Evolutionary conservation across 2,329 filamentous ascomycete genomes (phyloP).

Genomic region (Alternaria brassicae): DNA sequence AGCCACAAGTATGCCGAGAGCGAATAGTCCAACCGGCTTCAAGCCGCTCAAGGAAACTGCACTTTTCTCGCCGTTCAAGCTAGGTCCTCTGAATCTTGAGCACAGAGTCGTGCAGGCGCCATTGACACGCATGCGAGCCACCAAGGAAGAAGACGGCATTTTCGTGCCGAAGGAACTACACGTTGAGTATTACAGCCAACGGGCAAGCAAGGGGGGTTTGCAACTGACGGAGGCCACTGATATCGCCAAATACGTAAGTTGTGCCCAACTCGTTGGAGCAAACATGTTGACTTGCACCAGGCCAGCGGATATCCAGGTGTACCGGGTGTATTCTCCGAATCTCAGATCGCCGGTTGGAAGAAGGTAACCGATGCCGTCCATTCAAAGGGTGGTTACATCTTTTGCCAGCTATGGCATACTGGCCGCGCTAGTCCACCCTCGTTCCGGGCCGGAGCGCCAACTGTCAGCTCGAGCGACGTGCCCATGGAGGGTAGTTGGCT

Average conservation of each 20-base stretch:
- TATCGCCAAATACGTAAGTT: slow-evolving; percentile 43
- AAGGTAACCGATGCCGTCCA: slow-evolving; percentile 61
- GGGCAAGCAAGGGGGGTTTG: slow-evolving; percentile 62
- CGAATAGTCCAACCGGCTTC: slow-evolving; percentile 39
- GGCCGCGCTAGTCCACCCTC: slow-evolving; percentile 54
- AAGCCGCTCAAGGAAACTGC: slow-evolving; percentile 42
- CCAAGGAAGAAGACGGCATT: slow-evolving; percentile 55
- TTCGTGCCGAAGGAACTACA: slow-evolving; percentile 58
- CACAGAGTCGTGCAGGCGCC: slow-evolving; percentile 52
- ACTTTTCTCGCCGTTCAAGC: slow-evolving; percentile 43
- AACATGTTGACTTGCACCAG: slow-evolving; percentile 35
- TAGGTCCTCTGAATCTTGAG: slow-evolving; percentile 45
- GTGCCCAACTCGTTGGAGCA: neutral
- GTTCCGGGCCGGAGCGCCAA: slow-evolving; percentile 48
- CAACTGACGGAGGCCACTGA: slow-evolving; percentile 65
- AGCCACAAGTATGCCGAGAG: slow-evolving; percentile 39
- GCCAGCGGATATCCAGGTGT: slow-evolving; percentile 49
- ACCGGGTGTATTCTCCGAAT: slow-evolving; percentile 42
- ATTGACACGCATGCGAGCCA: slow-evolving; percentile 55
- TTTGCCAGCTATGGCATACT: slow-evolving; percentile 56
- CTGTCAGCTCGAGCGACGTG: slow-evolving; percentile 52
- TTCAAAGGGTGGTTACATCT: slow-evolving; percentile 59
- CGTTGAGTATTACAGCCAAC: slow-evolving; percentile 62
- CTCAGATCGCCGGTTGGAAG: slow-evolving; percentile 60
- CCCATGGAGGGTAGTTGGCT: slow-evolving; percentile 51